Base-by-base conservation (phyloP, 345 rosid genomes). In the Murraya paniculata region DNA sequence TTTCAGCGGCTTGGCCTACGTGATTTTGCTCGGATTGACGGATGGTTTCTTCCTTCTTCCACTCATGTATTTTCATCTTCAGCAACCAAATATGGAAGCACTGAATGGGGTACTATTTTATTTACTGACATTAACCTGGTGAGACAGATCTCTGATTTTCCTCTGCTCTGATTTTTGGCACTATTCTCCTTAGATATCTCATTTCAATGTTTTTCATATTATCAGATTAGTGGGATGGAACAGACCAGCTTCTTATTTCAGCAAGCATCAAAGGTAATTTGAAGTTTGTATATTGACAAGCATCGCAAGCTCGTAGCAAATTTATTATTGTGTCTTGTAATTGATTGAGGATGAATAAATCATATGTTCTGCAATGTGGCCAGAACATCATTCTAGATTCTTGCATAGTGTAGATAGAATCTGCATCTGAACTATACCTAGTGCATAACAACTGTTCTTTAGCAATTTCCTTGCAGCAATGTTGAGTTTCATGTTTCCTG, bases 211-310 rank as follows among this genome's bases (percentile, higher is more conserved):
- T 60, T 22, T 71, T 61, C 71, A 50, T 80, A 74, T 82, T 78
- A 25, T 75, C 88, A 95, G 98, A 95, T 95, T 80, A 95, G 99
- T 86, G 99, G 98, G 79, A 93, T 95, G 99, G 98, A 95, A 86
- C 99, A 95, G 86, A 93, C 95, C 31, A 95, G 98, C 85, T 93
- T 95, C 82, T 87, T 95, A 60, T 95, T 93, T 87, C 99, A 93
- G 85, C 99, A 95, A 86, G 97, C 99, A 75, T 95, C 97, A 64
- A 93, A 95, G 99, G 98, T 93, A 85, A 74, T 75, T 78, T 22
- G 28, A 16, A 31, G 48, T 28, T 41, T 33, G n/a, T 61, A 58
- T 74, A 65, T 53, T 30, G 53, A 18, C 24, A 33, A 55, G 36
- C 36, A 25, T 56, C 35, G 7, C 56, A 7, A 65, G 41, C 68